Evolutionary conservation across 768 basidiomycete species (phyloP).

Genomic region (Mycena haematopus): DNA sequence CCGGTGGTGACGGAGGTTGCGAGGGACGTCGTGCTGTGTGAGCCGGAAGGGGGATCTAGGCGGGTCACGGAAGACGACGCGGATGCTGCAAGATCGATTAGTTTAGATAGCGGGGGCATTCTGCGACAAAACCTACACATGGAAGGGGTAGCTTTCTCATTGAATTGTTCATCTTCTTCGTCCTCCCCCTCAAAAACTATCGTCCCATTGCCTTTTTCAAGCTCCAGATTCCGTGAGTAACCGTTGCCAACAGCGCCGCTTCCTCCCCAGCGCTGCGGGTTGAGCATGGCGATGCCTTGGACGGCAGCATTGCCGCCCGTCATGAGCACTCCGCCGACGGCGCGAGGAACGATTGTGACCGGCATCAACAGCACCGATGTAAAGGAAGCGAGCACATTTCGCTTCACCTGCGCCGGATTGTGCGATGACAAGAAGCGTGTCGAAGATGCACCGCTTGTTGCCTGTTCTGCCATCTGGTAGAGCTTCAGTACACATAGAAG

Average conservation of each 20-base stretch:
- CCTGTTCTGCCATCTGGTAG: conserved; percentile 27
- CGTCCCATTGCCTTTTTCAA: conserved; percentile 42
- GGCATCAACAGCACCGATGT: conserved; percentile 88
- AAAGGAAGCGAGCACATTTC: conserved; percentile 92
- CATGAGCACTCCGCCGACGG: conserved; percentile 69
- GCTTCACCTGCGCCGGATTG: conserved; percentile 91
- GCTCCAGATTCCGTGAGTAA: conserved; percentile 46
- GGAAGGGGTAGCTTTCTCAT: conserved; percentile 15
- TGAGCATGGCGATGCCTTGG: conserved; percentile 87
- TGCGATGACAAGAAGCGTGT: conserved; percentile 81
- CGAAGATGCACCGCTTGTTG: conserved; percentile 30
- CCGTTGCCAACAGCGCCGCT: conserved; percentile 34
- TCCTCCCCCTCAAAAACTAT: conserved; percentile 45
- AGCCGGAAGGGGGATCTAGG: conserved; percentile 25
- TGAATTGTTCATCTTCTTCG: conserved; percentile 36
- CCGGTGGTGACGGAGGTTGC: conserved; percentile 23
- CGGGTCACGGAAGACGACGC: conserved; percentile 34
- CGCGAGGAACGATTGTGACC: conserved; percentile 94
- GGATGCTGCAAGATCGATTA: conserved; percentile 18
- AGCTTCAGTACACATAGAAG: conserved; percentile 4
- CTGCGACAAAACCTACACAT: conserved; percentile 16
- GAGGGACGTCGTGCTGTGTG: conserved; percentile 26
- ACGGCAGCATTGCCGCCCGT: conserved; percentile 80
- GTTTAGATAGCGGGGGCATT: neutral
- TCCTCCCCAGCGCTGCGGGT: conserved; percentile 84